phyloP scores from a whole-genome alignment of 768 basidiomycete species.

The Mycena rebaudengoi region DNA sequence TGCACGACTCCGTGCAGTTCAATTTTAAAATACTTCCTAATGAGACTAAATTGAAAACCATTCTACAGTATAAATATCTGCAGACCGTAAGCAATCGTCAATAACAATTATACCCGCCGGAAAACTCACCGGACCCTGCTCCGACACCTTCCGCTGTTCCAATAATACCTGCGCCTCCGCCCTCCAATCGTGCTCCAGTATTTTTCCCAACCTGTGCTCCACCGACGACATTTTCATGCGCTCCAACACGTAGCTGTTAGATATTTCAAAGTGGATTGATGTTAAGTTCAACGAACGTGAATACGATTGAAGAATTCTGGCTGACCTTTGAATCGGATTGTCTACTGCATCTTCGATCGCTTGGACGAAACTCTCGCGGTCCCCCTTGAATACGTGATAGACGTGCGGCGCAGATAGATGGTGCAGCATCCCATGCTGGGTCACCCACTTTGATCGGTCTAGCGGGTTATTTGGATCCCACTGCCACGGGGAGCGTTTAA shows the following conservation, averaged over 20 bases:
- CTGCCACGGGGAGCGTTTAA: no score
- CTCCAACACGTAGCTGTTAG: constrained; percentile 1
- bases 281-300: background rate
- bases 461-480: constrained; percentile 38
- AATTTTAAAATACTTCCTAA: no score
- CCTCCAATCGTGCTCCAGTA: constrained; percentile 9
- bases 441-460: constrained; percentile 36
- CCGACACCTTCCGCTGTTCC: background rate
- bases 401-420: constrained; percentile 43
- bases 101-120: no score
- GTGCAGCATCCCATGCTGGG: constrained; percentile 41
- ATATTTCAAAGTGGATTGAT: no score
- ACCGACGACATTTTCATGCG: constrained; percentile 13
- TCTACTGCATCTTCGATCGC: constrained; percentile 35
- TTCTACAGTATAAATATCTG: no score
- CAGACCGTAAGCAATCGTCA: no score
- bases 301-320: no score
- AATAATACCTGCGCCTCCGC: background rate
- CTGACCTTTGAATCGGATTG: constrained; percentile 41
- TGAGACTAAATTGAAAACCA: no score
- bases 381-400: constrained; percentile 39
- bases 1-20: no score
- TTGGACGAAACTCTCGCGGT: constrained; percentile 37
- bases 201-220: constrained; percentile 1
- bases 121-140: background rate